Evolutionary conservation across 345 rosid genomes (phyloP), one percentile per base, ranked within the genome.

Genomic region (Eucalyptus pumila): DNA sequence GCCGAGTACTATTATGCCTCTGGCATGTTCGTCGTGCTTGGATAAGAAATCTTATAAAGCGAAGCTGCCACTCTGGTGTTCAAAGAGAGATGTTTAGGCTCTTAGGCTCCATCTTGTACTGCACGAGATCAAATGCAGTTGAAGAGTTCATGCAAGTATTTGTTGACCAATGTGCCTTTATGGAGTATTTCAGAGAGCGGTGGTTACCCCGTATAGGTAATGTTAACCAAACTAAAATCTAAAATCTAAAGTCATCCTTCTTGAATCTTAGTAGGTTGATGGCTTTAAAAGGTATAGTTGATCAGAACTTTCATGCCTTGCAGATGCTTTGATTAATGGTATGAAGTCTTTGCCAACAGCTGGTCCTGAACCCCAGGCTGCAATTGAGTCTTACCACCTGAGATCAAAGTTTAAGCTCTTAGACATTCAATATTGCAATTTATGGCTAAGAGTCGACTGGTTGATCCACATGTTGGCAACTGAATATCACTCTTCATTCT

Each of bases 21-120:
- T 94, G 95, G 95, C 92, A 86, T 86, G 86, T 92, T 91, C 95
- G 93, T 37, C 94, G 88, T 87, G 89, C 94, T 92, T 94, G 94
- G 95, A 93, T 93, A 83, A 94, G 91, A 90, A 93, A 87, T 89
- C 91, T 94, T 87, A 65, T 92, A 72, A 94, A 94, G 92, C 93
- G 88, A 60, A 88, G 95, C 89, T 88, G 90, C 91, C 91, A 90
- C 88, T 34, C 87, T 89, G 94, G 92, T 65, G 91, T 94, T 69
- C 94, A 92, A 87, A 91, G 88, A 76, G 94, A 94, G 89, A 93
- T 94, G 92, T 91, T 92, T 90, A 94, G 93, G 91, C 90, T 92
- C 88, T 89, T 94, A 85, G 92, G 95, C 85, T 76, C 47, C 85
- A 76, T 76, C 85, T 76, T 76, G 47, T 40, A 76, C 85, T 2